A percentile compares a stretch with the other conserved stretches of the same genome.
Evolutionary conservation across 768 basidiomycete genomes (phyloP).

Genomic region (Boletellus sp.): DNA sequence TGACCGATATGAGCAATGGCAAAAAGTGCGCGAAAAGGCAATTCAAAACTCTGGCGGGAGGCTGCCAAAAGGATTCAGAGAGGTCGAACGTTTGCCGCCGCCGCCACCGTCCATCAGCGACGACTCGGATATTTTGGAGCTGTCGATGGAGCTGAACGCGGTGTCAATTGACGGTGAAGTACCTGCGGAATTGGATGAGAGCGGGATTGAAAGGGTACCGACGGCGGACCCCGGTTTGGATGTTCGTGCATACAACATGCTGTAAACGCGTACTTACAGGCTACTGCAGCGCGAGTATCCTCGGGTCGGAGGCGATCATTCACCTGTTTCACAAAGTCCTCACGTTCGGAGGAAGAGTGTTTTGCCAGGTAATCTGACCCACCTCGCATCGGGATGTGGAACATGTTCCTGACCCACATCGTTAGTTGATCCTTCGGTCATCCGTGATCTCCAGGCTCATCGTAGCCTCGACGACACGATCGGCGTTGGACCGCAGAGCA

Average conservation of each 20-base stretch:
- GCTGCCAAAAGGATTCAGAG: slow-evolving; percentile 67
- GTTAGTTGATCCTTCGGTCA: slow-evolving; percentile 81
- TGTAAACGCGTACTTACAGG: slow-evolving; percentile 17
- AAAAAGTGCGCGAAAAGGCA: slow-evolving; percentile 75
- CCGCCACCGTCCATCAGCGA: slow-evolving; percentile 74
- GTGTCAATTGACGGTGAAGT: slow-evolving; percentile 68
- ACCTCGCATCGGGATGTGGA: slow-evolving; percentile 1
- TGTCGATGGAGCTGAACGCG: slow-evolving; percentile 86
- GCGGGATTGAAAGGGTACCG: slow-evolving; percentile 82
- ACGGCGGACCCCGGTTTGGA: slow-evolving; percentile 89
- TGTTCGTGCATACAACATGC: slow-evolving; percentile 46
- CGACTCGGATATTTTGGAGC: slow-evolving; percentile 82
- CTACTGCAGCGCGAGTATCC: slow-evolving; percentile 58
- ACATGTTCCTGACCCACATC: slow-evolving; percentile 18
- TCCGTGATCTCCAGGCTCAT: slow-evolving; percentile 85
- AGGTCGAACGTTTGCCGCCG: slow-evolving; percentile 68
- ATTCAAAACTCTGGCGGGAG: slow-evolving; percentile 66
- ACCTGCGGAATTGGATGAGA: slow-evolving; percentile 69
- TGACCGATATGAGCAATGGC: slow-evolving; percentile 85
- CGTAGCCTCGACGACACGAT: slow-evolving; percentile 68
- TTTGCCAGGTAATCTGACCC: slow-evolving; percentile 62
- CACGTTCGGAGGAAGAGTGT: slow-evolving; percentile 96
- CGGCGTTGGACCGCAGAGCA: slow-evolving; percentile 29
- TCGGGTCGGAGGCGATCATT: slow-evolving; percentile 60
- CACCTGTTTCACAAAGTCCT: slow-evolving; percentile 55